Evolutionary conservation across 169 alveolate genomes (phyloP).

Genomic region (Plasmodium gonderi): DNA sequence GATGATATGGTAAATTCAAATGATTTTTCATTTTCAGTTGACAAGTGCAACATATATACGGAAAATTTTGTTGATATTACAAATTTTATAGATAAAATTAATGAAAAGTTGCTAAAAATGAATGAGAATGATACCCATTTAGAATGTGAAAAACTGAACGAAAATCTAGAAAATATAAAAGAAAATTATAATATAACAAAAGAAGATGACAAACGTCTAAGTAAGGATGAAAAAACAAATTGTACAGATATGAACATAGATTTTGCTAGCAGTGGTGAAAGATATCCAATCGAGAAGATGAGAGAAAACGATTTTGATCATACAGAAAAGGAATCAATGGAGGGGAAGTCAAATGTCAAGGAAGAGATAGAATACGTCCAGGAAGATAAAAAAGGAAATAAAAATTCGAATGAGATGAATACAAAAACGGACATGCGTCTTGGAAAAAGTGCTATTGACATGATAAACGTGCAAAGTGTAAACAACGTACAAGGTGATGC

Average conservation of each 20-base stretch:
- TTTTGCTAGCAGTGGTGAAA: background rate
- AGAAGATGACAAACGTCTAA: background rate
- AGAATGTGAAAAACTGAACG: conserved; percentile 62
- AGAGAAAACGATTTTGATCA: conserved; percentile 69
- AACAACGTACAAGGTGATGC: too few species aligned
- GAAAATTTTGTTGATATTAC: conserved; percentile 65
- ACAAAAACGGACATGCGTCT: conserved; percentile 42
- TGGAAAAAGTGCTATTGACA: conserved; percentile 31
- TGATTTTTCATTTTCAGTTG: conserved; percentile 39
- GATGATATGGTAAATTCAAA: background rate
- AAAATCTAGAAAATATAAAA: background rate
- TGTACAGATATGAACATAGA: background rate
- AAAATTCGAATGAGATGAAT: conserved; percentile 74
- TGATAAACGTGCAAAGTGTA: too few species aligned
- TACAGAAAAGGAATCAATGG: conserved; percentile 78
- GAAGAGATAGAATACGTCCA: conserved; percentile 10
- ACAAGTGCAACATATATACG: conserved; percentile 66
- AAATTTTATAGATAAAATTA: conserved; percentile 48
- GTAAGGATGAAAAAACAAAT: background rate
- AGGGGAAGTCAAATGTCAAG: conserved; percentile 75
- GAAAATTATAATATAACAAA: background rate
- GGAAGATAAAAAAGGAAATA: conserved; percentile 32
- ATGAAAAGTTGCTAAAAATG: conserved; percentile 12
- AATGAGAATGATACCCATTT: conserved; percentile 68
- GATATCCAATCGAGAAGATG: conserved; percentile 56